Conservation (phyloP, 2,329 filamentous ascomycete species). For the Lithohypha guttulata region DNA sequence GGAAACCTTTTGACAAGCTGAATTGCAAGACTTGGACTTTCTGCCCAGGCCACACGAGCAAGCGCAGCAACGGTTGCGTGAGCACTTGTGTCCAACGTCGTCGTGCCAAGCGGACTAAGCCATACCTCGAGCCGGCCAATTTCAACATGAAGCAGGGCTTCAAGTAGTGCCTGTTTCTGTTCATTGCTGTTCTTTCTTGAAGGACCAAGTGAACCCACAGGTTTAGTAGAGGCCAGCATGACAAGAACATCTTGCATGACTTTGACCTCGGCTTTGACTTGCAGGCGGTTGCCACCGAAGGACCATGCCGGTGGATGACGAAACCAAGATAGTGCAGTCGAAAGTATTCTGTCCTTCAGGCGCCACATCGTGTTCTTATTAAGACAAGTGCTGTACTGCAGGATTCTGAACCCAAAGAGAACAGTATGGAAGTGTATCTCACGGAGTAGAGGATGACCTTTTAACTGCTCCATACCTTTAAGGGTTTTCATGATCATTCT, state of each 20-base stretch:
- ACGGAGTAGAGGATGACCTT: slow-evolving; percentile 73
- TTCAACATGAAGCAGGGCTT: slow-evolving; percentile 73
- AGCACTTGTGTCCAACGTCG: neutral
- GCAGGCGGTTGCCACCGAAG: slow-evolving; percentile 84
- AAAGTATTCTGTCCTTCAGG: slow-evolving; percentile 79
- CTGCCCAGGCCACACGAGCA: slow-evolving; percentile 73
- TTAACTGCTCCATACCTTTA: slow-evolving; percentile 58
- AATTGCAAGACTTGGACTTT: slow-evolving; percentile 77
- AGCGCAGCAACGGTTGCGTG: slow-evolving; percentile 46
- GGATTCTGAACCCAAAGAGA: slow-evolving; percentile 66
- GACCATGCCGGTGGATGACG: slow-evolving; percentile 74
- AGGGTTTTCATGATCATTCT: slow-evolving; percentile 72
- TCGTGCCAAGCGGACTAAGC: slow-evolving; percentile 58
- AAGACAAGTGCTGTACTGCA: slow-evolving; percentile 57
- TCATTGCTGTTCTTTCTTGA: slow-evolving; percentile 56
- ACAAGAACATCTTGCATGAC: slow-evolving; percentile 64
- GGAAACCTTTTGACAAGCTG: slow-evolving; percentile 72
- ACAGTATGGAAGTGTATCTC: slow-evolving; percentile 88
- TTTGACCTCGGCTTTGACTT: slow-evolving; percentile 84
- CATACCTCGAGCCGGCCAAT: slow-evolving; percentile 75
- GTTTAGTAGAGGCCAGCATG: slow-evolving; percentile 54
- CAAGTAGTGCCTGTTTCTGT: slow-evolving; percentile 72
- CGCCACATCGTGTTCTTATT: slow-evolving; percentile 63
- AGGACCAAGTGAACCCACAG: slow-evolving; percentile 42
- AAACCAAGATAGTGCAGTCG: slow-evolving; percentile 84